Conservation (phyloP, 495 filamentous ascomycete species). For the Entonaema liquescens region DNA sequence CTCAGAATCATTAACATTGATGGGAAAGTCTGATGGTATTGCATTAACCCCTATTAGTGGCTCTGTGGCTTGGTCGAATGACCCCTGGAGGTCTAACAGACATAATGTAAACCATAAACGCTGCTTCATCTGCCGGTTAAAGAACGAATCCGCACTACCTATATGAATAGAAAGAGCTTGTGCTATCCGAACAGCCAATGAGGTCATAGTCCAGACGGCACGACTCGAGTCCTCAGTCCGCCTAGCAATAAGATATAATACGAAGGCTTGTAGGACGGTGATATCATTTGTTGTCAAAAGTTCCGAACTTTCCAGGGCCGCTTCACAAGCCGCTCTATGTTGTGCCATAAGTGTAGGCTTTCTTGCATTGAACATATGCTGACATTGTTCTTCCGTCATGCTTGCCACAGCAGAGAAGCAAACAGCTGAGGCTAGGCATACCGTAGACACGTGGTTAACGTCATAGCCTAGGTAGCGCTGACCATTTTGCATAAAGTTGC, state of each 20-base stretch:
- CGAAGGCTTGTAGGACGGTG: slow-evolving; percentile 30
- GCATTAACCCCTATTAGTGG: slow-evolving; percentile 12
- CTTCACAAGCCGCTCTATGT: slow-evolving; percentile 23
- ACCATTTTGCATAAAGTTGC: slow-evolving; percentile 22
- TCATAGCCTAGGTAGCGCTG: slow-evolving; percentile 19
- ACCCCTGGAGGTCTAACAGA: slow-evolving; percentile 23
- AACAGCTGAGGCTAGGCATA: slow-evolving; percentile 16
- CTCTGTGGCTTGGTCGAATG: slow-evolving; percentile 21
- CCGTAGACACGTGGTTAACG: slow-evolving; percentile 6
- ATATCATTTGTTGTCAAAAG: slow-evolving; percentile 27
- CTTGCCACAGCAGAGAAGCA: slow-evolving; percentile 20
- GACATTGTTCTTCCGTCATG: slow-evolving; percentile 30
- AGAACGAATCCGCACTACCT: slow-evolving; percentile 13
- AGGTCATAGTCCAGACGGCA: slow-evolving; percentile 28
- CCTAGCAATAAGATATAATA: slow-evolving; percentile 31
- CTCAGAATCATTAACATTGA: slow-evolving; percentile 24
- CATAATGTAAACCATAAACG: slow-evolving; percentile 37
- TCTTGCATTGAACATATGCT: neutral
- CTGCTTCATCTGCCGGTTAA: slow-evolving; percentile 19
- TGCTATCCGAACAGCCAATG: slow-evolving; percentile 27
- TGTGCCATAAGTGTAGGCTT: slow-evolving; percentile 3
- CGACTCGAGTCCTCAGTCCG: slow-evolving; percentile 29
- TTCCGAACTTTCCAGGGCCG: slow-evolving; percentile 17
- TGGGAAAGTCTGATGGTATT: neutral
- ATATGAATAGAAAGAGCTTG: slow-evolving; percentile 12